phyloP scores from a whole-genome alignment of 31 red algal species.

The Odonthalia washingtoniensis region DNA sequence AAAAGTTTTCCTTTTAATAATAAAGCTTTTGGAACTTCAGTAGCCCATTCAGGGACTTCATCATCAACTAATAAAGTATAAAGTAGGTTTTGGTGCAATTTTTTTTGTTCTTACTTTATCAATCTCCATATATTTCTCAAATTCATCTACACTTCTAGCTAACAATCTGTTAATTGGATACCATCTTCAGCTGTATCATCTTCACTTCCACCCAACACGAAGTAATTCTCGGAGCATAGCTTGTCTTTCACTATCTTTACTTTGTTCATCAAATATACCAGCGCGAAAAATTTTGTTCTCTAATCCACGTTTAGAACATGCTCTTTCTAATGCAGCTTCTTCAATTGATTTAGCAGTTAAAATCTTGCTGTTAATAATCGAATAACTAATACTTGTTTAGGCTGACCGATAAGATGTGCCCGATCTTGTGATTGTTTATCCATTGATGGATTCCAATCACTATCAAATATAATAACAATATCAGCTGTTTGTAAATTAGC shows the following conservation, averaged over 20 bases:
- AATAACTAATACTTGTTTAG: constrained; percentile 85
- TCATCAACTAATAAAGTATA: constrained; percentile 67
- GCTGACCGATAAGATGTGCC: constrained; percentile 98
- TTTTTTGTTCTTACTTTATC: constrained; percentile 73
- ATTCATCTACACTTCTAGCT: constrained; percentile 88
- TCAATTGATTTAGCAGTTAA: constrained; percentile 92
- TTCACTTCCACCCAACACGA: constrained; percentile 72
- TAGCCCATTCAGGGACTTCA: constrained; percentile 89
- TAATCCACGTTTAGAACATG: constrained; percentile 87
- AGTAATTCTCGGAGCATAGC: constrained; percentile 92
- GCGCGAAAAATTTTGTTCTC: constrained; percentile 97
- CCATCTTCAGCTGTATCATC: constrained; percentile 83
- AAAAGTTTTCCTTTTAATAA: constrained; percentile 52
- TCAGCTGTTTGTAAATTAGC: constrained; percentile 97
- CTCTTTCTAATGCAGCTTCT: constrained; percentile 86
- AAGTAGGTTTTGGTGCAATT: constrained; percentile 23
- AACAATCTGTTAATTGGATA: constrained; percentile 85
- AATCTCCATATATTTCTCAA: constrained; percentile 79
- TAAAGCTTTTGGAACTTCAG: constrained; percentile 59
- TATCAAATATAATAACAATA: constrained; percentile 99
- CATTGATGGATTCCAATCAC: constrained; percentile 98
- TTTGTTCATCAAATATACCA: constrained; percentile 95
- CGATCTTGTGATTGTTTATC: constrained; percentile 98
- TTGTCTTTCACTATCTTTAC: constrained; percentile 90
- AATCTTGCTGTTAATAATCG: no score